Evolutionary conservation across 495 filamentous ascomycete species (phyloP).

Genomic region (Aspergillus sclerotiicarbonarius): DNA sequence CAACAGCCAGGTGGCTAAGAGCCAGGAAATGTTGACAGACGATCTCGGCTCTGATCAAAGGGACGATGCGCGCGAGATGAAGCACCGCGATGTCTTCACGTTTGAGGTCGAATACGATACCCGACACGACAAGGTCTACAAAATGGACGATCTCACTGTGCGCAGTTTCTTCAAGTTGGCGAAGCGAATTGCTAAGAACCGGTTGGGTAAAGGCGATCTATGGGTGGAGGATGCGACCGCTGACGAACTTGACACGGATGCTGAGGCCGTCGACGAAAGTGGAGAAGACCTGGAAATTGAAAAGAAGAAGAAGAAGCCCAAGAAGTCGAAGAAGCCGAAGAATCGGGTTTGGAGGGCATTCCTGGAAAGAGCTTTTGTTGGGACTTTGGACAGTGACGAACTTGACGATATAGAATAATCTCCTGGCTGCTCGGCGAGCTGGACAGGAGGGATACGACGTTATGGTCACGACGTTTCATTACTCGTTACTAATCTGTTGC

Average conservation of each 20-base stretch:
- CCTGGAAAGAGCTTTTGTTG: conserved; percentile 74
- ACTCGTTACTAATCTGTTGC: background rate
- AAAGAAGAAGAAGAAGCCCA: conserved; percentile 11
- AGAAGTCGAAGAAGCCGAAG: conserved; percentile 48
- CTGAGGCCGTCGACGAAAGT: conserved; percentile 16
- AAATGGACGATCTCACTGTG: conserved; percentile 81
- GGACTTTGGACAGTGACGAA: conserved; percentile 47
- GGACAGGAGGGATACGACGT: background rate
- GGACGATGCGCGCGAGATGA: conserved; percentile 19
- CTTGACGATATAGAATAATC: conserved; percentile 18
- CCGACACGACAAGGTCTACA: conserved; percentile 64
- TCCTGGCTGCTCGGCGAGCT: background rate
- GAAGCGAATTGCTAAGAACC: conserved; percentile 64
- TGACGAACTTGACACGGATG: conserved; percentile 18
- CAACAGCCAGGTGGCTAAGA: conserved; percentile 59
- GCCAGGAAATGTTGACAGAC: background rate
- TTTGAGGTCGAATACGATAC: conserved; percentile 89
- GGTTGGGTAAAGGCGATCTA: conserved; percentile 24
- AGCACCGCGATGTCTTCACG: conserved; percentile 55
- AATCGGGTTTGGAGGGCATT: conserved; percentile 70
- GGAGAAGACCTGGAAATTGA: conserved; percentile 14
- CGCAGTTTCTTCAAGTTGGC: conserved; percentile 77
- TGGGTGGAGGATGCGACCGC: background rate
- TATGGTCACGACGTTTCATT: background rate
- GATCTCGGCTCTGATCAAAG: background rate